Evolutionary conservation across 2,329 filamentous ascomycete genomes (phyloP).

Genomic region (Shiraia sp.): DNA sequence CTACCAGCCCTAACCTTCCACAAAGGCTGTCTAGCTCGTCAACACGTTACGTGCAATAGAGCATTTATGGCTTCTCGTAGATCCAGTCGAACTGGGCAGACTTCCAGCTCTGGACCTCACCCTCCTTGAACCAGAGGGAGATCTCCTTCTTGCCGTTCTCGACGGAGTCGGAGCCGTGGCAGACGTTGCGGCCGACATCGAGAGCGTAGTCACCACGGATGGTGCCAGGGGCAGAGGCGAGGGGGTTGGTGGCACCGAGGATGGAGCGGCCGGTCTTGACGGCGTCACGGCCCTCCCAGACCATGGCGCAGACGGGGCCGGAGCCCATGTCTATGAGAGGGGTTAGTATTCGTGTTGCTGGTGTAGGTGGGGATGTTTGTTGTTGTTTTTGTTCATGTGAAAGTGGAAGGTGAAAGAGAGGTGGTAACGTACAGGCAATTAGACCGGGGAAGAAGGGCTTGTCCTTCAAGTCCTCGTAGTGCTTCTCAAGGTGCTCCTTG

Average conservation of each 20-base stretch:
- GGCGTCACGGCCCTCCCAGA: conserved; percentile 98
- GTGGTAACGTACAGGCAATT: conserved; percentile 73
- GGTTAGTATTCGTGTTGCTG: conserved; percentile 9
- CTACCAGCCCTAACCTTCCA: neutral
- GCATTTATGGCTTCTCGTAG: conserved; percentile 76
- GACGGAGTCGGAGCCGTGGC: conserved; percentile 98
- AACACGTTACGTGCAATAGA: neutral
- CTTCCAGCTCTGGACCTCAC: conserved; percentile 86
- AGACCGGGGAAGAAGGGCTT: conserved; percentile 98
- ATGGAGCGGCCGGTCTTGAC: conserved; percentile 98
- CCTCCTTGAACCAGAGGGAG: conserved; percentile 93
- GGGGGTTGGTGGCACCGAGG: conserved; percentile 98
- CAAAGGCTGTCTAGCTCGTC: neutral
- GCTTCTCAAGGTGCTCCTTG: conserved; percentile 96
- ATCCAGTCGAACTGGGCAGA: conserved; percentile 85
- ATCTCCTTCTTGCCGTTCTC: conserved; percentile 99
- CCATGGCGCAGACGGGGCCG: conserved; percentile 98
- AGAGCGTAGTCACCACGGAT: conserved; percentile 95
- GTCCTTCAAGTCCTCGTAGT: conserved; percentile 89
- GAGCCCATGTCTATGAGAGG: conserved; percentile 81
- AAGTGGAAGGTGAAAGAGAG: neutral
- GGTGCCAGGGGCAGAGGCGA: conserved; percentile 91
- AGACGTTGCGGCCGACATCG: conserved; percentile 95
- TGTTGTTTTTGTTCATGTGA: no score
- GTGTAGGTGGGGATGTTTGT: conserved; percentile 9